Base-by-base conservation (phyloP, 371 early-diverging fungal genomes). In the Saksenaea oblongispora region DNA sequence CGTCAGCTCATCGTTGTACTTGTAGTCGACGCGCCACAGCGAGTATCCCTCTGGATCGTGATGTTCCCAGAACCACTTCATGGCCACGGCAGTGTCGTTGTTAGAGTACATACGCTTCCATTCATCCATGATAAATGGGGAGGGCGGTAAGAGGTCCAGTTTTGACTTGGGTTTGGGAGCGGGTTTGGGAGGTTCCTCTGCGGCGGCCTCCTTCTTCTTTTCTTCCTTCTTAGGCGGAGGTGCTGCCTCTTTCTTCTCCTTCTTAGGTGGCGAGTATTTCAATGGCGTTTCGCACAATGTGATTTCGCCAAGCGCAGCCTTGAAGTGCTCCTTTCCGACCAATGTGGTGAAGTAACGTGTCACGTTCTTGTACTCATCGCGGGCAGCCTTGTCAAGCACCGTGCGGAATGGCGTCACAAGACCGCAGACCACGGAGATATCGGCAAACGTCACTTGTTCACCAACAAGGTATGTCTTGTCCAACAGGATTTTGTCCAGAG, bases 31-130 rank as follows among this genome's bases (percentile, higher is more conserved):
- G 79, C 88, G 87, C 89, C 89, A 96, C 79, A 94, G 75, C 26
- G 91, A 89, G 88, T 83, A 95, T 59, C 93, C 94, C 54, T 84
- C 74, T 44, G 89, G 71, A 74, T 95, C 94, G 69, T 73, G 90
- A 81, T 94, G 74, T 79, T 90, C 79, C 94, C 94, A 94, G 82
- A 95, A 90, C 89, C 89, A 95, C 79, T 93, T 80, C 78, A 89
- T 78, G 71, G 94, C 92, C 39, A 77, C 82, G 58, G 93, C 92
- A 67, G 88, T 87, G 62, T 93, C 90, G 76, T 93, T 93, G 91
- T 95, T 95, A 56, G 93, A 93, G 89, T 95, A 95, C 82, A 90
- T 85, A 54, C 94, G 87, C 87, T 95, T 94, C 95, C 94, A 95
- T 67, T 88, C 89, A 56, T 95, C 94, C 53, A 94, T 76, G 72